Conservation (phyloP, 148 eudicot species). For the Gaultheria prostrata region DNA sequence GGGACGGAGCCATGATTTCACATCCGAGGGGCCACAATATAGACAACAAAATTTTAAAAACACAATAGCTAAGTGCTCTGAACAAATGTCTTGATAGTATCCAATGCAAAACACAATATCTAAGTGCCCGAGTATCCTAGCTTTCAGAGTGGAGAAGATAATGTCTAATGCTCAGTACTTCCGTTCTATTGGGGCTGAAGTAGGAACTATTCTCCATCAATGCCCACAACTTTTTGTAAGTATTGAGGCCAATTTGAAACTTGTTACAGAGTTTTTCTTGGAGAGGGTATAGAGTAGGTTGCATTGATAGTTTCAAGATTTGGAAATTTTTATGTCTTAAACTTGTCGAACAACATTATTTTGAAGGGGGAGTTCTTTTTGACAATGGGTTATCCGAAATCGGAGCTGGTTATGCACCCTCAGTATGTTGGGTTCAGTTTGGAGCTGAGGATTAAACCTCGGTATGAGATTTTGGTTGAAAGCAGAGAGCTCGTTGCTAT, state of each 20-base stretch:
- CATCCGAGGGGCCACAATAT: too few relatives aligned
- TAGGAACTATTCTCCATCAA: too few relatives aligned
- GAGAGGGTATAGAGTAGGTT: constrained; percentile 48
- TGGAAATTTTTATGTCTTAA: constrained; percentile 65
- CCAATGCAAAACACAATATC: too few relatives aligned
- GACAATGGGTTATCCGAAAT: too few relatives aligned
- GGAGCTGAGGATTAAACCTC: constrained; percentile 72
- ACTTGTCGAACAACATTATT: constrained; percentile 59
- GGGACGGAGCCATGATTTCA: too few relatives aligned
- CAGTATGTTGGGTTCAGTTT: constrained; percentile 83
- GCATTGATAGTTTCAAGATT: constrained; percentile 63
- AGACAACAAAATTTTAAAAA: too few relatives aligned
- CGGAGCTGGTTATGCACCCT: too few relatives aligned
- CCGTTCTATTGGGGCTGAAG: too few relatives aligned
- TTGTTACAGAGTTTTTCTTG: constrained; percentile 66
- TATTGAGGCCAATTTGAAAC: constrained; percentile 67
- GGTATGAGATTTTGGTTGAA: constrained; percentile 47
- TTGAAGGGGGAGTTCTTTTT: too few relatives aligned
- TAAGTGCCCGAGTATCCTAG: constrained; percentile 69
- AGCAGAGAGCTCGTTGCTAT: constrained; percentile 62
- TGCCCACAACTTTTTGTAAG: too few relatives aligned
- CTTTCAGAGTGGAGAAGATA: constrained; percentile 79
- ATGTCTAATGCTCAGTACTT: constrained; percentile 69
- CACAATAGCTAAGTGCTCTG: too few relatives aligned
- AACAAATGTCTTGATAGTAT: too few relatives aligned